Evolutionary conservation across 2,329 filamentous ascomycete species (phyloP).

Genomic region (Fusarium redolens): DNA sequence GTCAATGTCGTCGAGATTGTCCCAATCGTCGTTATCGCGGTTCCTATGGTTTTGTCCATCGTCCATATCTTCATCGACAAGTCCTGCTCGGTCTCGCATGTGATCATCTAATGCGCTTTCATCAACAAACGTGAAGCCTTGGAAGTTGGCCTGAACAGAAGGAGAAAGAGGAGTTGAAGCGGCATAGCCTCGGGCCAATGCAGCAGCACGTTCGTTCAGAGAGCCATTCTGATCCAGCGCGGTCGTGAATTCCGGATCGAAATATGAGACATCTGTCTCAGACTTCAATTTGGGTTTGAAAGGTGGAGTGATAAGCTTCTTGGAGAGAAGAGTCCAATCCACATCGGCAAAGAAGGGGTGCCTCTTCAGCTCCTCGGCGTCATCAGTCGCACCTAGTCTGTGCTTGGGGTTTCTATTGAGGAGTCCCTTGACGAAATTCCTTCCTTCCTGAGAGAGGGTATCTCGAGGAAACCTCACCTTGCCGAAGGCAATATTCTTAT

Average conservation of each 20-base stretch:
- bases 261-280: conserved; percentile 96
- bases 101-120: conserved; percentile 94
- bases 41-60: conserved; percentile 59
- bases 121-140: conserved; percentile 98
- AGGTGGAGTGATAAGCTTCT: conserved; percentile 93
- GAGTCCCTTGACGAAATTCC: conserved; percentile 97
- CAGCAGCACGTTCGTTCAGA: conserved; percentile 89
- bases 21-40: conserved; percentile 63
- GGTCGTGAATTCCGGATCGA: conserved; percentile 98
- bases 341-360: conserved; percentile 96
- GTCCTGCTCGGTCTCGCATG: conserved; percentile 66
- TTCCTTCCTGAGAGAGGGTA: conserved; percentile 91
- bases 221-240: conserved; percentile 88
- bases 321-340: conserved; percentile 87
- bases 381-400: conserved; percentile 87
- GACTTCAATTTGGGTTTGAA: conserved; percentile 98
- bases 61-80: conserved; percentile 70
- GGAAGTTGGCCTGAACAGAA: conserved; percentile 97
- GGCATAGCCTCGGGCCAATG: conserved; percentile 84
- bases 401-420: conserved; percentile 98
- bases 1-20: conserved; percentile 67
- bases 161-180: conserved; percentile 93
- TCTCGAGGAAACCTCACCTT: conserved; percentile 97
- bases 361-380: conserved; percentile 92
- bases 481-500: conserved; percentile 99